A percentile compares a stretch with the other conserved stretches of the same genome.
phyloP scores from a whole-genome alignment of 768 basidiomycete species.

The Pleurotus ostreatus region DNA sequence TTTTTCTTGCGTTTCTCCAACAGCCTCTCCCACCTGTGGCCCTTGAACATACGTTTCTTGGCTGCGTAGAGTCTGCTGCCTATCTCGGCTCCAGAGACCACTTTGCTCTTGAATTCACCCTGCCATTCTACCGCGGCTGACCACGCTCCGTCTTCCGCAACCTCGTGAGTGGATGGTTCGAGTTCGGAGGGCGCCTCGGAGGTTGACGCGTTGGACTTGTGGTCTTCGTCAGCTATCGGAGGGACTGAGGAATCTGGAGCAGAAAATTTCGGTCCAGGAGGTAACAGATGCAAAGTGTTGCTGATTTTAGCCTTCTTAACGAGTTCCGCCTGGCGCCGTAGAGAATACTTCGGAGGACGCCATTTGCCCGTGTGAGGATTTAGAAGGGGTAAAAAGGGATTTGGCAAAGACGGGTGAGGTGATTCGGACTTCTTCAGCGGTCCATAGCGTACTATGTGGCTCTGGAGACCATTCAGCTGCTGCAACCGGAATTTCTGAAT shows the following conservation, averaged over 20 bases:
- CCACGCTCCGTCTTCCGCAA: slow-evolving; percentile 22
- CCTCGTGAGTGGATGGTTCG: background rate
- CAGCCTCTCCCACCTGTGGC: slow-evolving; percentile 80
- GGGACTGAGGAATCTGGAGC: background rate
- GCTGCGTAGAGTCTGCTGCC: slow-evolving; percentile 64
- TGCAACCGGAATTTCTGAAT: slow-evolving; percentile 43
- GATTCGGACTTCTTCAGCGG: slow-evolving; percentile 26
- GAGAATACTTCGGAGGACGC: slow-evolving; percentile 66
- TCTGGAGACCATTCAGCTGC: slow-evolving; percentile 36
- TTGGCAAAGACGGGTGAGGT: slow-evolving; percentile 31
- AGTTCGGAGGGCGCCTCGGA: background rate
- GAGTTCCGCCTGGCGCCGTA: slow-evolving; percentile 74
- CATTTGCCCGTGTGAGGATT: slow-evolving; percentile 61
- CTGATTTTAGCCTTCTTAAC: slow-evolving; percentile 63
- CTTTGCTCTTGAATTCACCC: slow-evolving; percentile 37
- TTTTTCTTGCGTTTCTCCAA: slow-evolving; percentile 42
- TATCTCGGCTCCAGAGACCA: slow-evolving; percentile 43
- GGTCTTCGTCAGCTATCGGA: background rate
- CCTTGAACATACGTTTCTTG: slow-evolving; percentile 88
- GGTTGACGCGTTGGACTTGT: background rate
- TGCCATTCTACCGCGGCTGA: slow-evolving; percentile 33
- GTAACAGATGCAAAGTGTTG: slow-evolving; percentile 55
- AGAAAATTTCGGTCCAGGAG: slow-evolving; percentile 63
- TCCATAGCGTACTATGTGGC: slow-evolving; percentile 30
- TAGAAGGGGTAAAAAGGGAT: slow-evolving; percentile 68